Base-by-base conservation (phyloP, 306 rosid species). In the Prunus mongolica region DNA sequence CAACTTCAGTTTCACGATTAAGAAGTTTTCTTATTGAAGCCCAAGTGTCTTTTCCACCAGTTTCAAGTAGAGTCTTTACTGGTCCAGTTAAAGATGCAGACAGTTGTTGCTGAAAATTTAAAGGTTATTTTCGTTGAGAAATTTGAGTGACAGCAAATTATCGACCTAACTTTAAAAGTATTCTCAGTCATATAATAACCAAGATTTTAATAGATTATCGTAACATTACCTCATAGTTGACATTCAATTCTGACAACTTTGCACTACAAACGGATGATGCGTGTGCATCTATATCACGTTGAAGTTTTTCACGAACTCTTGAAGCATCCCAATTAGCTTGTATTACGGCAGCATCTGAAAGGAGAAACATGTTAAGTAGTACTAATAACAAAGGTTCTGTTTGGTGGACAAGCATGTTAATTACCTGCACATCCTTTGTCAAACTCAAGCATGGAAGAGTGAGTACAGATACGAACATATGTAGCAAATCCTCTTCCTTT, bases 1-100 rank as follows among this genome's bases (percentile, higher is more conserved):
- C 89, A 66, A 65, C 76, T 80, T 85, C 86, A 69, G 90, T 87
- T 83, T 90, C 97, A 56, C 72, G 89, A 73, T 77, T 84, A 78
- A 94, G 85, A 77, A 94, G 86, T 69, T 89, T 88, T 65, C 97
- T 86, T 74, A 94, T 85, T 70, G 86, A 86, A 55, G 83, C 71
- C 98, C 98, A 94, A 30, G 91, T 85, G 61, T 92, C 92, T 13
- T 82, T 88, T 71, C 83, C 87, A 81, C 90, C 93, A 9, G 86
- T 87, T 78, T 90, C 96, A 62, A 94, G 87, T 66, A 92, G 77
- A 65, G 93, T 79, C 81, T 84, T 91, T 54, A 90, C 86, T 24
- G 98, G 96, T 75, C 83, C 85, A 25, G 71, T 62, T 88, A 94
- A 87, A 6, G 90, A 88, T 47, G 79, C 87, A 22, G 78, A 70